Base-by-base conservation (phyloP, 306 rosid genomes). In the Vigna trinervia region DNA sequence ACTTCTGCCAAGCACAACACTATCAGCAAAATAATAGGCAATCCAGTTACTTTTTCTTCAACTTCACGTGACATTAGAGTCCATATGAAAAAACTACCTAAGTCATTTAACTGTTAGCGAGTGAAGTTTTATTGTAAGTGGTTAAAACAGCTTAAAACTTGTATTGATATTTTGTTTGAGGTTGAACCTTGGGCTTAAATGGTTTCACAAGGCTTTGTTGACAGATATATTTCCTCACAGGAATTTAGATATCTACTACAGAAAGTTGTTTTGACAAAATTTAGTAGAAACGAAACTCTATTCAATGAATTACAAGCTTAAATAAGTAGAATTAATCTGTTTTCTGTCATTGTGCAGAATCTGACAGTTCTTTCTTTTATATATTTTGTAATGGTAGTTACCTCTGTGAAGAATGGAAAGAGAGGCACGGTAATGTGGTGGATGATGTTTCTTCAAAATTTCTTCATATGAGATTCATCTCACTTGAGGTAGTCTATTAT, bases 371-470 rank as follows among this genome's bases (percentile, higher is more conserved):
- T 76, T 78, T 77, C 14, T 46, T 78, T 38, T 46, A 30, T 65
- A 13, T 75, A 15, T 52, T 63, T 34, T 60, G 75, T 32, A 50
- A 78, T 81, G 84, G 46, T 82, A 89, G 96, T 78, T 91, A 89
- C 82, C 89, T 89, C 19, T 81, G 81, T 77, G 96, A 91, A 84
- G 96, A 91, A 84, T 89, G 93, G 96, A 89, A 89, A 79, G 93
- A 78, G 84, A 87, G 83, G 85, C 89, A 89, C 76, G 6, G 23
- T 12, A 76, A 69, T 67, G 74, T 79, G 41, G 74, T 60, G 23
- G 90, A 84, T 69, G 91, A 84, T 52, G 64, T 74, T 84, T 84
- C 85, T 48, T 83, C 87, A 73, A 86, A 86, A 80, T 84, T 89
- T 63, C 76, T 81, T 46, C 75, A 78, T 47, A 36, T 91, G 85